A percentile compares a stretch with the other conserved stretches of the same genome.
These are phyloP conservation scores for Waitea zeae DNA, from an alignment of 1,284 basidiomycete species.

Conservation along the genomic window DNA sequence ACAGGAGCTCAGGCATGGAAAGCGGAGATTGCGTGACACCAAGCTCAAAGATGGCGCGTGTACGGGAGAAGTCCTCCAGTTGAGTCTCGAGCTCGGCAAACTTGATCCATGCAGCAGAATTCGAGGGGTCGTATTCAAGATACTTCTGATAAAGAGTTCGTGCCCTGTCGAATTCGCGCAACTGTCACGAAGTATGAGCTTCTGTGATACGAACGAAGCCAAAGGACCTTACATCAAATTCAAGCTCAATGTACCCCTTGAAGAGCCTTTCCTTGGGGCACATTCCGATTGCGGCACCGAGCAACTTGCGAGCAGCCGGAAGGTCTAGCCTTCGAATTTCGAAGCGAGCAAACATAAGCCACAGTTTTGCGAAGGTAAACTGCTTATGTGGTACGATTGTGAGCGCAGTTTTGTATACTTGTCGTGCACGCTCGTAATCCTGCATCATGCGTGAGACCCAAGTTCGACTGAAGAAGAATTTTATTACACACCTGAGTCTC, in stretches of 20 bases:
- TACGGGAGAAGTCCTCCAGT: constrained; percentile 82
- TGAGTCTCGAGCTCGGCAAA: constrained; percentile 92
- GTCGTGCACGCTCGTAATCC: constrained; percentile 73
- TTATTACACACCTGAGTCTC: constrained; percentile 66
- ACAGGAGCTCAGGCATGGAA: constrained; percentile 97
- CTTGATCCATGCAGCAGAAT: constrained; percentile 91
- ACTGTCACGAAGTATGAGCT: constrained; percentile 19
- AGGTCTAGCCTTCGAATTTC: constrained; percentile 81
- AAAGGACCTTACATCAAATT: constrained; percentile 56
- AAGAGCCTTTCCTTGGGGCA: constrained; percentile 90
- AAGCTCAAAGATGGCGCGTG: constrained; percentile 91
- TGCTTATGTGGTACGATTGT: constrained; percentile 86
- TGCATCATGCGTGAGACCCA: constrained; percentile 13
- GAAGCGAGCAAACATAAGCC: constrained; percentile 84
- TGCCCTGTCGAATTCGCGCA: constrained; percentile 92
- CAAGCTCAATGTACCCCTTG: constrained; percentile 88
- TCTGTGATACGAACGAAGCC: constrained; percentile 4
- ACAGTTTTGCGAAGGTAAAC: constrained; percentile 96
- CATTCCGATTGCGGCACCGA: constrained; percentile 89
- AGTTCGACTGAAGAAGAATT: constrained; percentile 3
- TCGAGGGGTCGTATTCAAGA: constrained; percentile 82
- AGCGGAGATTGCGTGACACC: constrained; percentile 82
- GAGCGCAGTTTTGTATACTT: constrained; percentile 87
- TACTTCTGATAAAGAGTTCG: constrained; percentile 90
- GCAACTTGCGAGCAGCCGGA: constrained; percentile 71